A percentile compares a stretch with the other conserved stretches of the same genome.
phyloP scores from a whole-genome alignment of 208 protist species.

The Endotrypanum monterogeii region DNA sequence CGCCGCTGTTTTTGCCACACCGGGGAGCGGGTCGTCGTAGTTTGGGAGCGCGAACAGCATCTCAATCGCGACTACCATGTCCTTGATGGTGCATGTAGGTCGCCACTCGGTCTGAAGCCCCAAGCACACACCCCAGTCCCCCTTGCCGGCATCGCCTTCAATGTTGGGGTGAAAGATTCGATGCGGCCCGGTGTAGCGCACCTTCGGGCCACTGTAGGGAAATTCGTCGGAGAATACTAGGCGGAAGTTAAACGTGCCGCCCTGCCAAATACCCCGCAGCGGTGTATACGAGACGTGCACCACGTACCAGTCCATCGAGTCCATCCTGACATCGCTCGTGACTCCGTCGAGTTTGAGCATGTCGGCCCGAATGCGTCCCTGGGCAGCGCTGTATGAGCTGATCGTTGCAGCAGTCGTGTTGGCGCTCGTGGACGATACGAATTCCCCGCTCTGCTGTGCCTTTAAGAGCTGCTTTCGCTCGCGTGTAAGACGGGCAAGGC shows the following conservation, averaged over 20 bases:
- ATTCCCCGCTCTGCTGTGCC: constrained; percentile 12
- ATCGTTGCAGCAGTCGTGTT: constrained; percentile 33
- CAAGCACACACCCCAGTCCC: constrained; percentile 85
- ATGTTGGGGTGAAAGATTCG: constrained; percentile 92
- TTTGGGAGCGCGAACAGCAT: constrained; percentile 81
- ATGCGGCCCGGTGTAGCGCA: constrained; percentile 68
- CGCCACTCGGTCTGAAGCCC: constrained; percentile 85
- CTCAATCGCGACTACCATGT: constrained; percentile 81
- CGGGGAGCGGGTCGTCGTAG: constrained; percentile 80
- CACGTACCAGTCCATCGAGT: constrained; percentile 47
- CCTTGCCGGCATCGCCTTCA: constrained; percentile 66
- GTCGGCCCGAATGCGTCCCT: constrained; percentile 58
- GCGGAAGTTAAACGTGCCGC: constrained; percentile 71
- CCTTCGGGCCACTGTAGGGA: constrained; percentile 81
- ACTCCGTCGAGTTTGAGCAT: constrained; percentile 64
- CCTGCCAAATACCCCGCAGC: constrained; percentile 56
- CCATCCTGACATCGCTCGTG: constrained; percentile 44
- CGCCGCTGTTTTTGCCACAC: constrained; percentile 63
- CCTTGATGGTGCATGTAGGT: constrained; percentile 63
- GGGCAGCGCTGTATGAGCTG: constrained; percentile 35
- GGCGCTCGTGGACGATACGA: constrained; percentile 9
- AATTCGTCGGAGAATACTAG: constrained; percentile 74
- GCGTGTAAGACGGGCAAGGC: constrained; percentile 32
- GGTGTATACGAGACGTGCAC: constrained; percentile 55
- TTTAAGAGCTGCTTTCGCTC: constrained; percentile 37